Conservation (phyloP, 2,329 filamentous ascomycete species). For the Thermoascus crustaceus region DNA sequence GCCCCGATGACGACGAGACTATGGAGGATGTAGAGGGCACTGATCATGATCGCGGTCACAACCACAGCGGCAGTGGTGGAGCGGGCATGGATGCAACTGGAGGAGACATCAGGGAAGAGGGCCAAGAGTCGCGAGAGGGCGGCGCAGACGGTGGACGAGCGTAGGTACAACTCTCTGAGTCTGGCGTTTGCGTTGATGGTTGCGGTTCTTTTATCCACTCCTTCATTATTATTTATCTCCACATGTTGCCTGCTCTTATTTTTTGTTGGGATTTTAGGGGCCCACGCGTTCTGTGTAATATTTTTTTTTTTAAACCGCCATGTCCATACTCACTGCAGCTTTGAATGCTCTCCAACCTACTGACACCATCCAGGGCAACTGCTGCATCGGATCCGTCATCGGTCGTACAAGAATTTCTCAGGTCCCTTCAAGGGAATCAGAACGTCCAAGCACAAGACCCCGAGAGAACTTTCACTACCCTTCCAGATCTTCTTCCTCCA, state of each 20-base stretch:
- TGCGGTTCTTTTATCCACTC: conserved; percentile 4
- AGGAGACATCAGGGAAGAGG: conserved; percentile 85
- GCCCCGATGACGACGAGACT: conserved; percentile 63
- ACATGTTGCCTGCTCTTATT: conserved; percentile 1
- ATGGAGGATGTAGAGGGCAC: conserved; percentile 68
- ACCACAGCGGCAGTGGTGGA: conserved; percentile 61
- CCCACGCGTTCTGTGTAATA: background rate
- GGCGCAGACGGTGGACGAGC: conserved; percentile 96
- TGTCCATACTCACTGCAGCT: background rate
- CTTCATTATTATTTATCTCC: background rate
- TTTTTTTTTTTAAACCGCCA: background rate
- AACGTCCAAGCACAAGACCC: conserved; percentile 40
- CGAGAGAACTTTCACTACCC: conserved; percentile 66
- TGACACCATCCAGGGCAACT: conserved; percentile 45
- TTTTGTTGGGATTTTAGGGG: no score
- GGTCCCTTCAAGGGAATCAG: conserved; percentile 61
- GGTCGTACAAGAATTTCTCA: conserved; percentile 80
- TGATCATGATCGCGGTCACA: conserved; percentile 50
- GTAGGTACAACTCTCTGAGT: conserved; percentile 65
- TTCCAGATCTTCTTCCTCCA: conserved; percentile 76
- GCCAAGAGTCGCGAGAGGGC: conserved; percentile 77
- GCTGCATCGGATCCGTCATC: conserved; percentile 61
- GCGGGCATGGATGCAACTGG: conserved; percentile 82
- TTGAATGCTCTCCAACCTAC: conserved; percentile 2
- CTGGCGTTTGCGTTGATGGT: conserved; percentile 11